phyloP scores from a whole-genome alignment of 768 basidiomycete genomes.

The Leccinellum albellum region DNA sequence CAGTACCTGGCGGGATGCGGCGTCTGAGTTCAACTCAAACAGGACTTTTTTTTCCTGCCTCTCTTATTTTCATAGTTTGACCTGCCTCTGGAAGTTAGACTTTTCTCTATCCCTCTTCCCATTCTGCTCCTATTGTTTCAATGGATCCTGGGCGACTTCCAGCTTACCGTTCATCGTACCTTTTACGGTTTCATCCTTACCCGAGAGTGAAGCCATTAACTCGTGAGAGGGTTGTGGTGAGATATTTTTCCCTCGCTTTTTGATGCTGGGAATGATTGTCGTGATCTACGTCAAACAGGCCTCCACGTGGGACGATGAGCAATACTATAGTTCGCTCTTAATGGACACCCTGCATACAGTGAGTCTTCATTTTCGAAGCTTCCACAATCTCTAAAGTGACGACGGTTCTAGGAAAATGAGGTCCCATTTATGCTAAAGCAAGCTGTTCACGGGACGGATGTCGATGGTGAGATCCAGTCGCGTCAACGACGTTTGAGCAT shows the following conservation, averaged over 20 bases:
- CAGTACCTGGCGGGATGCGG: slow-evolving; percentile 21
- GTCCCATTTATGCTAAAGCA: background rate
- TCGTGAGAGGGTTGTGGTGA: slow-evolving; percentile 27
- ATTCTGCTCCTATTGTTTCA: background rate
- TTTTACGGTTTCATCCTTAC: slow-evolving; percentile 29
- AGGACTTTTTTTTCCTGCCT: slow-evolving; percentile 7
- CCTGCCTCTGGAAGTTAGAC: background rate
- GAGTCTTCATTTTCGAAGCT: background rate
- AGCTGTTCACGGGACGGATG: slow-evolving; percentile 4
- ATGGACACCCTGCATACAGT: background rate
- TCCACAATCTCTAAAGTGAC: background rate
- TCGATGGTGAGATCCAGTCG: background rate
- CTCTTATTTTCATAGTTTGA: background rate
- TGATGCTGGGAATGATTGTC: slow-evolving; percentile 9
- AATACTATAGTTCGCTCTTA: background rate
- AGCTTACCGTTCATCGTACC: slow-evolving; percentile 27
- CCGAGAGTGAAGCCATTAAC: slow-evolving; percentile 20
- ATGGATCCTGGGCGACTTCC: slow-evolving; percentile 21
- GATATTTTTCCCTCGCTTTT: slow-evolving; percentile 1
- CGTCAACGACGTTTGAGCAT: slow-evolving; percentile 13
- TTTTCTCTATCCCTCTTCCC: background rate
- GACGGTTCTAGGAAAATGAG: slow-evolving; percentile 9
- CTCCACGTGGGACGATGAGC: background rate
- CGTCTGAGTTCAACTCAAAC: slow-evolving; percentile 17
- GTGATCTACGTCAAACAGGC: slow-evolving; percentile 10